These are phyloP conservation scores for Torulaspora globosa DNA, from an alignment of 1,139 yeast species.

Conservation along the genomic window DNA sequence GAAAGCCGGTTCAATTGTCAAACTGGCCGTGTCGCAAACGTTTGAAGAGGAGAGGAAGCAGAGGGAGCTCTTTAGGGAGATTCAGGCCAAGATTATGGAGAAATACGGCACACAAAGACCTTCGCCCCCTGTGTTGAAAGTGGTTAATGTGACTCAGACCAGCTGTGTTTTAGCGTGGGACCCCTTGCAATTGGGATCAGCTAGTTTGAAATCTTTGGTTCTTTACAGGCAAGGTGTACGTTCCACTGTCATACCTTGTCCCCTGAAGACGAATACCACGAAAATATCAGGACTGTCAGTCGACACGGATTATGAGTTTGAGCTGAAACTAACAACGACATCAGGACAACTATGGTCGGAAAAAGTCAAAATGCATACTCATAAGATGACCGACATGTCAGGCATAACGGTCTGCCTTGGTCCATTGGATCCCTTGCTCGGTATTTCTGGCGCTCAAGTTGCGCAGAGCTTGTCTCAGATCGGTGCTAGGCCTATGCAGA, in stretches of 20 bases:
- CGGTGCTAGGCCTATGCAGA: conserved; percentile 82
- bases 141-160: conserved; percentile 85
- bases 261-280: conserved; percentile 72
- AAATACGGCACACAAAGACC: conserved; percentile 77
- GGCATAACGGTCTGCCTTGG: conserved; percentile 94
- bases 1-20: conserved; percentile 89
- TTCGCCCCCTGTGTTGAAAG: conserved; percentile 60
- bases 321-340: conserved; percentile 75
- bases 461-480: conserved; percentile 59
- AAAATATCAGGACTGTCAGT: conserved; percentile 89
- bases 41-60: conserved; percentile 63
- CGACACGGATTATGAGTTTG: conserved; percentile 77
- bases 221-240: conserved; percentile 68
- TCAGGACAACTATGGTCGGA: conserved; percentile 82
- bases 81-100: conserved; percentile 70
- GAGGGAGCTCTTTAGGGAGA: conserved; percentile 50
- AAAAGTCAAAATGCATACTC: conserved; percentile 68
- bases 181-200: conserved; percentile 74
- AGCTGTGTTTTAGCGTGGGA: conserved; percentile 96
- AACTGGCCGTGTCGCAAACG: conserved; percentile 80
- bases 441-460: conserved; percentile 58
- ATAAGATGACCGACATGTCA: conserved; percentile 91
- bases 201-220: conserved; percentile 70
- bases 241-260: conserved; percentile 82
- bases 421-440: conserved; percentile 60